Evolutionary conservation across 768 basidiomycete species (phyloP).

Genomic region (Phaeotremella skinneri): DNA sequence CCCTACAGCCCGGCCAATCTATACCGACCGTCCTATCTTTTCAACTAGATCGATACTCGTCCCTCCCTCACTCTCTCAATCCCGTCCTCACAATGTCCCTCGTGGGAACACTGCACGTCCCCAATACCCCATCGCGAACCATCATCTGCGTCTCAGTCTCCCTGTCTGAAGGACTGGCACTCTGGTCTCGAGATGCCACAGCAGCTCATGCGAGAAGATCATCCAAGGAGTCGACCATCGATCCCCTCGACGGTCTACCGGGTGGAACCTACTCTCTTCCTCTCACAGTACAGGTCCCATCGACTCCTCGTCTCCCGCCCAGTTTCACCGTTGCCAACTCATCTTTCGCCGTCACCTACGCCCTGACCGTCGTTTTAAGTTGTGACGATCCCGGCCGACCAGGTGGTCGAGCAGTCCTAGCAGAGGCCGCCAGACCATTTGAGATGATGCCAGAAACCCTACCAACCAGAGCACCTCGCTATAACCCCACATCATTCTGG

Average conservation of each 20-base stretch:
- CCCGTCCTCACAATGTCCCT: constrained; percentile 44
- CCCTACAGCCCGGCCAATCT: constrained; percentile 34
- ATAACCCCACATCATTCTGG: constrained; percentile 27
- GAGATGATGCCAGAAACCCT: constrained; percentile 48
- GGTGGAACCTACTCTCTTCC: constrained; percentile 45
- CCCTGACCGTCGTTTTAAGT: constrained; percentile 34
- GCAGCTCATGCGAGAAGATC: constrained; percentile 22
- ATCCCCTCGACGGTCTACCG: constrained; percentile 31
- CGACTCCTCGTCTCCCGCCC: constrained; percentile 40
- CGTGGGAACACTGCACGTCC: constrained; percentile 38
- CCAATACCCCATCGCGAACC: constrained; percentile 25
- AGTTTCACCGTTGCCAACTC: constrained; percentile 33
- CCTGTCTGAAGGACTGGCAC: constrained; percentile 34
- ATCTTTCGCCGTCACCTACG: constrained; percentile 43
- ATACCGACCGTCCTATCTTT: constrained; percentile 43
- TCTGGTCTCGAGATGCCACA: constrained; percentile 43
- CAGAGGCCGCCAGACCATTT: constrained; percentile 37
- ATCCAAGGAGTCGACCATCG: constrained; percentile 23
- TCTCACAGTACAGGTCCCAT: constrained; percentile 45
- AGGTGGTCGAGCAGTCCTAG: constrained; percentile 26
- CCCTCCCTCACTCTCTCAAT: constrained; percentile 39
- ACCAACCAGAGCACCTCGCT: constrained; percentile 34
- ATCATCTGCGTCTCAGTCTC: constrained; percentile 49
- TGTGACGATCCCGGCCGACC: constrained; percentile 34
- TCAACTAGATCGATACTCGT: constrained; percentile 32